phyloP scores from a whole-genome alignment of 2,329 filamentous ascomycete species.

The Paracoccidioides brasiliensis region DNA sequence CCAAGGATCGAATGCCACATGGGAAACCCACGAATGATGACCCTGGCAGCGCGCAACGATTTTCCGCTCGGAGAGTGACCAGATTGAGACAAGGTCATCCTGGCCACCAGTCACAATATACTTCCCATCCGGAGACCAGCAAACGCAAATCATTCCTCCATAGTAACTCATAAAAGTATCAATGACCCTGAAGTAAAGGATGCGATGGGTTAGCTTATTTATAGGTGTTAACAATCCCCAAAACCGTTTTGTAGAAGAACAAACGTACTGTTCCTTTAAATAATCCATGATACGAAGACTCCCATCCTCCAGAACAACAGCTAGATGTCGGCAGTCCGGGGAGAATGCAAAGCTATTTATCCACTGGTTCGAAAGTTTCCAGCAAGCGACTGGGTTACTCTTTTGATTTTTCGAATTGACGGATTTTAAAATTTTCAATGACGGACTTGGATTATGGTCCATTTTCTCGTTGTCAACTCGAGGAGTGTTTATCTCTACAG shows the following conservation, averaged over 20 bases:
- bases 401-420: conserved; percentile 91
- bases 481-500: conserved; percentile 29
- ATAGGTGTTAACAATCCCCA: not conserved
- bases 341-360: conserved; percentile 90
- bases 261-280: conserved; percentile 65
- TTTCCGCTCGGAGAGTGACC: conserved; percentile 71
- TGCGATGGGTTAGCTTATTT: conserved; percentile 5
- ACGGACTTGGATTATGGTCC: conserved; percentile 19
- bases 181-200: conserved; percentile 47
- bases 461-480: conserved; percentile 17
- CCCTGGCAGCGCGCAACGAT: conserved; percentile 88
- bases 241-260: not conserved
- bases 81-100: conserved; percentile 92
- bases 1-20: conserved; percentile 93
- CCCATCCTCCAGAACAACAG: conserved; percentile 84
- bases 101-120: conserved; percentile 93
- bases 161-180: conserved; percentile 87
- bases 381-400: conserved; percentile 77
- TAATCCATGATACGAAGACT: conserved; percentile 84
- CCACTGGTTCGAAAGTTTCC: conserved; percentile 82
- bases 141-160: conserved; percentile 81
- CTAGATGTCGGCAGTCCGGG: conserved; percentile 73
- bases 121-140: conserved; percentile 94
- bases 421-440: conserved; percentile 70
- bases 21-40: conserved; percentile 89